These are phyloP conservation scores for Pochonia chlamydosporia DNA, from an alignment of 2,329 filamentous ascomycete species.

Conservation along the genomic window DNA sequence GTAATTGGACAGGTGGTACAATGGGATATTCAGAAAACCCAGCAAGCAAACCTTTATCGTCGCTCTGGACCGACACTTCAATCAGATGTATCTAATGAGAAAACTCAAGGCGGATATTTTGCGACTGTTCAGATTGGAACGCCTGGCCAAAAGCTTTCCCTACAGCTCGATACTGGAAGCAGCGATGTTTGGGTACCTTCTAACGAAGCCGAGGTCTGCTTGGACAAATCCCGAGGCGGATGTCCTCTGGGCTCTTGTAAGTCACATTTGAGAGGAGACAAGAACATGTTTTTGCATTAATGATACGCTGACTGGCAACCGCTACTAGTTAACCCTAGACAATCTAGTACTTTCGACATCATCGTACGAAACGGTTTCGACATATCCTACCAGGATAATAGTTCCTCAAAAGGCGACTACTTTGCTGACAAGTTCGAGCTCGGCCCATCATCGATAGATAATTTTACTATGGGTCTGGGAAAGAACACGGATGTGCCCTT, in stretches of 20 bases:
- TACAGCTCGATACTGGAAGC: conserved; percentile 61
- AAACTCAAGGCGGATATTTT: conserved; percentile 45
- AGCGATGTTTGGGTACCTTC: conserved; percentile 58
- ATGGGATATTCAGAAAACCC: conserved; percentile 38
- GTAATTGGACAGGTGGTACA: conserved; percentile 32
- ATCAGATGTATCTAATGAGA: conserved; percentile 39
- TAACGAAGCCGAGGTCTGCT: conserved; percentile 32
- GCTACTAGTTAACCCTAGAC: conserved; percentile 23
- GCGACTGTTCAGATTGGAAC: conserved; percentile 51
- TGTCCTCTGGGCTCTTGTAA: conserved; percentile 43
- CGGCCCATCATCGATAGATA: conserved; percentile 43
- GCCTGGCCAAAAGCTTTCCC: conserved; percentile 47
- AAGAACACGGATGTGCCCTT: conserved; percentile 46
- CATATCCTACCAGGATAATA: conserved; percentile 58
- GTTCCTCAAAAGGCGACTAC: conserved; percentile 51
- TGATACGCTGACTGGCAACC: too few relatives aligned
- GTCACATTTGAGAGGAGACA: conserved; percentile 19
- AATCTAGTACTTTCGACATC: conserved; percentile 41
- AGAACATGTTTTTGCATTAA: too few relatives aligned
- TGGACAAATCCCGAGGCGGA: conserved; percentile 18
- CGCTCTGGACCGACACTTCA: conserved; percentile 34
- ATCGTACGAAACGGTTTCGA: conserved; percentile 40
- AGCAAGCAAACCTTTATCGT: conserved; percentile 24
- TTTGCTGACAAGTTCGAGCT: conserved; percentile 52
- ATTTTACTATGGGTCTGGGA: conserved; percentile 55